Conservation (phyloP, 1,139 yeast genomes). For the Scheffersomyces segobiensis region DNA sequence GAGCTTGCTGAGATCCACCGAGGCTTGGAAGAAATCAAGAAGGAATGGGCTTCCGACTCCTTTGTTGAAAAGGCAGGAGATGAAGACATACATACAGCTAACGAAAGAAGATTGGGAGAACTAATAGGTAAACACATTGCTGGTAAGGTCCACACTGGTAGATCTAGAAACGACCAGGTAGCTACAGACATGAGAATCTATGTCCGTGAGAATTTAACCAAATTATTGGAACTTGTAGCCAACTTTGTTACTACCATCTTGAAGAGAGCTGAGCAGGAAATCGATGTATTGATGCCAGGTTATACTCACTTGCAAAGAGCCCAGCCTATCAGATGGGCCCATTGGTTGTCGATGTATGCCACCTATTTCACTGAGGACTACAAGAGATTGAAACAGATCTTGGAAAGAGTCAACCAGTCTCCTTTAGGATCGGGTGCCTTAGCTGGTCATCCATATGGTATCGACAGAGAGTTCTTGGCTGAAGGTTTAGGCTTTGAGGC, state of each 20-base stretch:
- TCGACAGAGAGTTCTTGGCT: slow-evolving; percentile 89
- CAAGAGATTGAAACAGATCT: slow-evolving; percentile 77
- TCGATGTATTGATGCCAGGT: slow-evolving; percentile 96
- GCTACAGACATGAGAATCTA: slow-evolving; percentile 97
- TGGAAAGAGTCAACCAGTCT: slow-evolving; percentile 78
- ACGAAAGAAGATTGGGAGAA: slow-evolving; percentile 96
- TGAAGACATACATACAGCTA: slow-evolving; percentile 98
- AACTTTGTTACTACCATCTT: slow-evolving; percentile 66
- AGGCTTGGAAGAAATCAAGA: slow-evolving; percentile 69
- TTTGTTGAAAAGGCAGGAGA: slow-evolving; percentile 90
- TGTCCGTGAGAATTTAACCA: slow-evolving; percentile 75
- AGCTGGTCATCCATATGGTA: slow-evolving; percentile 98
- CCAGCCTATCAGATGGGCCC: slow-evolving; percentile 99
- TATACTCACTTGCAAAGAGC: slow-evolving; percentile 98
- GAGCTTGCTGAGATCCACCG: slow-evolving; percentile 79
- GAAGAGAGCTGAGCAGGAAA: slow-evolving; percentile 79
- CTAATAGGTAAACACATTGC: slow-evolving; percentile 89
- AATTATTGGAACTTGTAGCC: slow-evolving; percentile 58
- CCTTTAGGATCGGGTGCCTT: slow-evolving; percentile 98
- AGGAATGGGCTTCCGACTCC: slow-evolving; percentile 76
- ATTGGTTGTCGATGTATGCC: slow-evolving; percentile 93
- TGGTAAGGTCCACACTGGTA: slow-evolving; percentile 97
- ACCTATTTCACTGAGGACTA: slow-evolving; percentile 91
- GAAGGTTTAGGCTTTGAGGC: slow-evolving; percentile 73
- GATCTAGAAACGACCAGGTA: slow-evolving; percentile 97